phyloP scores from a whole-genome alignment of 768 basidiomycete genomes.

The Lepiota brunneoincarnata region DNA sequence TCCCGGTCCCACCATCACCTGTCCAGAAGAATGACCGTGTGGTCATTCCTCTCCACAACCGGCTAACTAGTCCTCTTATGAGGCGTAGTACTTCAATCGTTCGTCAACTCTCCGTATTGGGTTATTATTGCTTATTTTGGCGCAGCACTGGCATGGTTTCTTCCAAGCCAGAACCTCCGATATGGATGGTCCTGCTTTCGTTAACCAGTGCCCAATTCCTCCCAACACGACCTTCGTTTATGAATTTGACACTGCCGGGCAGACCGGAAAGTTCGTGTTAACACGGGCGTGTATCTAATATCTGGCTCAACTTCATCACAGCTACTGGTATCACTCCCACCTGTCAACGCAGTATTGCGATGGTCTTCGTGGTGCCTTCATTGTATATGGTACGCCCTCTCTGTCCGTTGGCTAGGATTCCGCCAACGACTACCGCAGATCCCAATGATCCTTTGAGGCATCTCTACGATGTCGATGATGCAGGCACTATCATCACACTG shows the following conservation, averaged over 20 bases:
- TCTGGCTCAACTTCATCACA: background rate
- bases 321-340: conserved; percentile 29
- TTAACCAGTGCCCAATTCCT: conserved; percentile 28
- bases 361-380: conserved; percentile 22
- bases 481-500: conserved; percentile 2
- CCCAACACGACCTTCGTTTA: conserved; percentile 29
- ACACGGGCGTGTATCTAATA: background rate
- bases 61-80: conserved; percentile 37
- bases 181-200: conserved; percentile 26
- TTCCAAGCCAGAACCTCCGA: conserved; percentile 19
- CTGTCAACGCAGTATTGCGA: conserved; percentile 10
- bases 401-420: background rate
- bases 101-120: background rate
- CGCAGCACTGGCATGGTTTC: conserved; percentile 22
- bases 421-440: background rate
- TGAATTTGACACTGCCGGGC: conserved; percentile 22
- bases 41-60: background rate
- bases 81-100: conserved; percentile 26
- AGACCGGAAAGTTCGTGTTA: conserved; percentile 22
- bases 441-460: conserved; percentile 15
- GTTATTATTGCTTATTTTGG: background rate
- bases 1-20: conserved; percentile 1
- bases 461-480: conserved; percentile 20
- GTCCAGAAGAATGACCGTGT: background rate
- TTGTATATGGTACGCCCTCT: conserved; percentile 23